These are phyloP conservation scores for Castanopsis chinensis DNA, from an alignment of 306 rosid species.

Conservation along the genomic window DNA sequence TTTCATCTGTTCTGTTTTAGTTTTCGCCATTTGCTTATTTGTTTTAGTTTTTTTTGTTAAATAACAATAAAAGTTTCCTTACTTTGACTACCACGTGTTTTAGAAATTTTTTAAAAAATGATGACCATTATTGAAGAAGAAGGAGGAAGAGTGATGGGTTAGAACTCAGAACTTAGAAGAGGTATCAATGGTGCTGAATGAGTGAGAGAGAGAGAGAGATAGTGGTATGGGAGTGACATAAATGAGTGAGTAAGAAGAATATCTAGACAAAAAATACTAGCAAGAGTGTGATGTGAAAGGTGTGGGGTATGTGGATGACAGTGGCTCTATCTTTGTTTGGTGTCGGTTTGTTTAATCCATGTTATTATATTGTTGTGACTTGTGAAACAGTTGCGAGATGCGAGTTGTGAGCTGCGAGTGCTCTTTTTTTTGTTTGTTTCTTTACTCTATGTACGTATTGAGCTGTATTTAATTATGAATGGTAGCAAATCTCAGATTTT, in stretches of 20 bases:
- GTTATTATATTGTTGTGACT: background rate
- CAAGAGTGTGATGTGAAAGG: slow-evolving; percentile 6
- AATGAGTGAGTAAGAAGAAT: slow-evolving; percentile 5
- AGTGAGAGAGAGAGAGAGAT: slow-evolving; percentile 2
- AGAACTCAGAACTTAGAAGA: background rate
- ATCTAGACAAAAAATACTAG: slow-evolving; percentile 26
- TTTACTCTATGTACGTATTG: background rate
- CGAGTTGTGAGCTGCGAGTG: background rate
- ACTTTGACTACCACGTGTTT: too few relatives aligned
- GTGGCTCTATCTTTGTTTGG: slow-evolving; percentile 19
- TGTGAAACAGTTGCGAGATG: too few relatives aligned
- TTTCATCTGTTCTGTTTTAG: too few relatives aligned
- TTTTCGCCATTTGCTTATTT: too few relatives aligned
- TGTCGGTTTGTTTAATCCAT: slow-evolving; percentile 3
- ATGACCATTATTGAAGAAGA: slow-evolving; percentile 51
- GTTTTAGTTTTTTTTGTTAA: too few relatives aligned
- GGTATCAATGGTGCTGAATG: slow-evolving; percentile 6
- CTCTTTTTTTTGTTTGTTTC: background rate
- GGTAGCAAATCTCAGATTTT: too few relatives aligned
- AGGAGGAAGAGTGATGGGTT: slow-evolving; percentile 11
- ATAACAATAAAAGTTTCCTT: too few relatives aligned
- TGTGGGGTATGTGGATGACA: slow-evolving; percentile 33
- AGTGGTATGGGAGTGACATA: slow-evolving; percentile 35
- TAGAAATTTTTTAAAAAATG: too few relatives aligned
- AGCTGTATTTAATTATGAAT: background rate